Conservation (phyloP, 192 early-diverging fungal species). For the Bifiguratus adelaidae region DNA sequence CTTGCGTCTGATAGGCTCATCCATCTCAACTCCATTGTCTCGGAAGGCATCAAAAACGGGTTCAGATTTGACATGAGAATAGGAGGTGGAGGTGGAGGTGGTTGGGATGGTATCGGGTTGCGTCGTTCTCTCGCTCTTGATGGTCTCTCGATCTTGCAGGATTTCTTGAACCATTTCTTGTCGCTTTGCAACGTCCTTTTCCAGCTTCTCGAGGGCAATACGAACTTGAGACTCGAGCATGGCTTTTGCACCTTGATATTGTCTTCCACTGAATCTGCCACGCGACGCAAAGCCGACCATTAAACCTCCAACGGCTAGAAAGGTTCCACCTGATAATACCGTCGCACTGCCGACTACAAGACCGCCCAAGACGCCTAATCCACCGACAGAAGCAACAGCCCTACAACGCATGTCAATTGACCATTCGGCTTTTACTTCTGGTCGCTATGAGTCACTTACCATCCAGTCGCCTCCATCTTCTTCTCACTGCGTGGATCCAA, state of each 20-base stretch:
- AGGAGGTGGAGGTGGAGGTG: too few relatives aligned
- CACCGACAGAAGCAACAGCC: constrained; percentile 33
- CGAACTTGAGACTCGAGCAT: constrained; percentile 15
- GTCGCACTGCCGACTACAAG: constrained; percentile 25
- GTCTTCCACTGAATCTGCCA: constrained; percentile 18
- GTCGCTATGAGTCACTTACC: not conserved
- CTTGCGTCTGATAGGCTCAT: too few relatives aligned
- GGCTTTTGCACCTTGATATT: constrained; percentile 15
- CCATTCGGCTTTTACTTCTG: not conserved
- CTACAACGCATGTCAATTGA: constrained; percentile 19
- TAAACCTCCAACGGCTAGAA: constrained; percentile 22
- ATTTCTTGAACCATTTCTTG: not conserved
- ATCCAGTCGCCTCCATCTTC: constrained; percentile 18
- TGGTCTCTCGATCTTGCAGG: not conserved
- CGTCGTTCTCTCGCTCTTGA: not conserved
- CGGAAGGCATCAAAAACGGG: too few relatives aligned
- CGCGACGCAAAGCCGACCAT: constrained; percentile 15
- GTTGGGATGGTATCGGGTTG: too few relatives aligned
- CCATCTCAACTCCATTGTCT: too few relatives aligned
- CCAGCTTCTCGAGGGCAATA: constrained; percentile 9
- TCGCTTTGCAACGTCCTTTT: not conserved
- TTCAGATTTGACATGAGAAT: too few relatives aligned
- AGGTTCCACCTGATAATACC: constrained; percentile 24
- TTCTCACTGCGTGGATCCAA: constrained; percentile 33
- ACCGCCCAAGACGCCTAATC: constrained; percentile 28